phyloP scores from a whole-genome alignment of 345 rosid species.

The Camelina hispida region DNA sequence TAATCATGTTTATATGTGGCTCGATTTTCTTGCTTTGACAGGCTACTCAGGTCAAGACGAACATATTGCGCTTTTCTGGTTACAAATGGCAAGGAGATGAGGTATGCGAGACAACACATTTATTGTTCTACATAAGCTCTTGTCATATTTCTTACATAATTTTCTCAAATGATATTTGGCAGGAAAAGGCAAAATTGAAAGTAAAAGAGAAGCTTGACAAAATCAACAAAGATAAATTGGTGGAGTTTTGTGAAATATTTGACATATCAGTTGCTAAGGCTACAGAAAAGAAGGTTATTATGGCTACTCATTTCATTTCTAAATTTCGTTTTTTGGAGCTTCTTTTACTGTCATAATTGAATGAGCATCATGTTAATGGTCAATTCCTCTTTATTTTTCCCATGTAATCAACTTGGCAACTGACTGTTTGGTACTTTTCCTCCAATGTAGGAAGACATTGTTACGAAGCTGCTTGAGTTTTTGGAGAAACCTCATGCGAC shows the following conservation, averaged over 20 bases:
- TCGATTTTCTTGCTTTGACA: slow-evolving; percentile 52
- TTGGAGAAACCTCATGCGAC: slow-evolving; percentile 84
- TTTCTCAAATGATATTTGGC: slow-evolving; percentile 38
- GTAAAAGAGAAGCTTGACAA: slow-evolving; percentile 87
- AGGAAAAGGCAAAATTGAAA: slow-evolving; percentile 82
- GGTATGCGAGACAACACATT: slow-evolving; percentile 49
- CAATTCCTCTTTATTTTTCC: slow-evolving; percentile 14
- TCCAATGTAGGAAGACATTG: slow-evolving; percentile 74
- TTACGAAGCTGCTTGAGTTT: slow-evolving; percentile 70
- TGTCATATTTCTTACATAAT: slow-evolving; percentile 1
- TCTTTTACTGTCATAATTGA: slow-evolving; percentile 10
- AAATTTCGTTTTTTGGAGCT: background rate
- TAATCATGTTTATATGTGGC: slow-evolving; percentile 31
- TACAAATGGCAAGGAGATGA: slow-evolving; percentile 89
- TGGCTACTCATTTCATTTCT: slow-evolving; percentile 13
- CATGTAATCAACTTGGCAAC: slow-evolving; percentile 16
- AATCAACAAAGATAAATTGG: slow-evolving; percentile 77
- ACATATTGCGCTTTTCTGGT: slow-evolving; percentile 88
- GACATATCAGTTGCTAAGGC: slow-evolving; percentile 70
- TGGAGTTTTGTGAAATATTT: slow-evolving; percentile 83
- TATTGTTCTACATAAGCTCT: background rate
- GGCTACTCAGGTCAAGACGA: slow-evolving; percentile 84
- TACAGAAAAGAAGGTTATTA: slow-evolving; percentile 72
- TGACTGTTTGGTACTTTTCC: slow-evolving; percentile 30
- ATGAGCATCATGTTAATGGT: background rate